Conservation (phyloP, 2,329 filamentous ascomycete species). For the Clathrospora elynae region DNA sequence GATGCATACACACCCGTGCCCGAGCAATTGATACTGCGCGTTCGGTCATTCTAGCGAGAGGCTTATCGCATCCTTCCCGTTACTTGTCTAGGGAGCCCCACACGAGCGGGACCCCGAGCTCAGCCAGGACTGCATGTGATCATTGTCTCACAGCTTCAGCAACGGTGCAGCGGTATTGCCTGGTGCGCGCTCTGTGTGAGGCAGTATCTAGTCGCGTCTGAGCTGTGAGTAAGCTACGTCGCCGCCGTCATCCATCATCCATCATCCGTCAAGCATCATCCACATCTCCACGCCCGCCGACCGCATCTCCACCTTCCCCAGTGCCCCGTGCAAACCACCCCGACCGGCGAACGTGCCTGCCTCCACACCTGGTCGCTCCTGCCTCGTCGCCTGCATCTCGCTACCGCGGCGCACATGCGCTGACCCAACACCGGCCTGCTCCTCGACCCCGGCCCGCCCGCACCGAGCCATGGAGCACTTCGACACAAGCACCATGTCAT, state of each 20-base stretch:
- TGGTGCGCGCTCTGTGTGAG: conserved; percentile 23
- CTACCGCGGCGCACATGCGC: conserved; percentile 40
- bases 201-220: no score
- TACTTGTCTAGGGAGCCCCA: conserved; percentile 15
- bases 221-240: neutral
- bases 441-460: conserved; percentile 28
- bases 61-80: conserved; percentile 3
- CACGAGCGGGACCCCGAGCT: conserved; percentile 17
- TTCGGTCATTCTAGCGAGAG: no score
- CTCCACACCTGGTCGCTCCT: conserved; percentile 4
- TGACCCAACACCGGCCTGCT: conserved; percentile 18
- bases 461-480: conserved; percentile 58
- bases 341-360: conserved; percentile 4
- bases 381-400: conserved; percentile 7
- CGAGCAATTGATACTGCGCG: no score
- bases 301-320: neutral
- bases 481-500: conserved; percentile 66
- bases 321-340: conserved; percentile 3
- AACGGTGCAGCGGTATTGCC: conserved; percentile 28
- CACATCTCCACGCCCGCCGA: conserved; percentile 1
- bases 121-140: conserved; percentile 44
- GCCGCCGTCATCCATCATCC: no score
- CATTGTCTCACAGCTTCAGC: conserved; percentile 44
- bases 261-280: no score
- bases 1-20: neutral